Percentiles rank a stretch among this genome's conserved stretches.
These are phyloP conservation scores for Ophiognomonia clavigignenti-juglandacearum DNA, from an alignment of 2,329 filamentous ascomycete genomes.

Conservation along the genomic window DNA sequence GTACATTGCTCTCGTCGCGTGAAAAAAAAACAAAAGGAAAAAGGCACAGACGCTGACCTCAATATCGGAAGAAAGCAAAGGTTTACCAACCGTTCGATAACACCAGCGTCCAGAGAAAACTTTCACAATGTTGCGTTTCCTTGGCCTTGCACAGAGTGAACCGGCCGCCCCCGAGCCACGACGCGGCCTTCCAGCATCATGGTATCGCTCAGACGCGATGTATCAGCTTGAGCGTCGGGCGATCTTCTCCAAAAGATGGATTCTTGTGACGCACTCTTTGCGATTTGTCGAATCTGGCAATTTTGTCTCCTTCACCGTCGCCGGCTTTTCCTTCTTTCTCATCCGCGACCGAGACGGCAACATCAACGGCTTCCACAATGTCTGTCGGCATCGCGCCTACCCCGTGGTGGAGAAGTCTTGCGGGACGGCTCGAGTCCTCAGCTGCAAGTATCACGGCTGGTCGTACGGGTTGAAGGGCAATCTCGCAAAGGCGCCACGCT, in stretches of 20 bases:
- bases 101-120: too few species aligned
- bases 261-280: conserved; percentile 29
- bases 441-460: conserved; percentile 42
- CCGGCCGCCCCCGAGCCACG: conserved; percentile 17
- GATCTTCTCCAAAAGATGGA: conserved; percentile 37
- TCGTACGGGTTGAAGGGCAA: conserved; percentile 37
- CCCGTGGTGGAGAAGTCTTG: conserved; percentile 32
- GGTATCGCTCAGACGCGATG: conserved; percentile 37
- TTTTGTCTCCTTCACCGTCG: conserved; percentile 28
- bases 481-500: conserved; percentile 37
- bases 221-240: conserved; percentile 40
- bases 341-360: conserved; percentile 28
- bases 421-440: conserved; percentile 33
- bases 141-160: conserved; percentile 3
- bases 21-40: too few species aligned
- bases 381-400: conserved; percentile 39
- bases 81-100: too few species aligned
- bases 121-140: conserved; percentile 10
- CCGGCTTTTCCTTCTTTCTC: conserved; percentile 35
- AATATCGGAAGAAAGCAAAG: too few species aligned
- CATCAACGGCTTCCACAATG: conserved; percentile 37
- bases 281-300: conserved; percentile 30
- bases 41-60: too few species aligned
- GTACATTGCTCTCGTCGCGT: too few species aligned
- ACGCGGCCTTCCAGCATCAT: conserved; percentile 36